phyloP scores from a whole-genome alignment of 176 grass and related monocot species.

The Oryza glumipatula region DNA sequence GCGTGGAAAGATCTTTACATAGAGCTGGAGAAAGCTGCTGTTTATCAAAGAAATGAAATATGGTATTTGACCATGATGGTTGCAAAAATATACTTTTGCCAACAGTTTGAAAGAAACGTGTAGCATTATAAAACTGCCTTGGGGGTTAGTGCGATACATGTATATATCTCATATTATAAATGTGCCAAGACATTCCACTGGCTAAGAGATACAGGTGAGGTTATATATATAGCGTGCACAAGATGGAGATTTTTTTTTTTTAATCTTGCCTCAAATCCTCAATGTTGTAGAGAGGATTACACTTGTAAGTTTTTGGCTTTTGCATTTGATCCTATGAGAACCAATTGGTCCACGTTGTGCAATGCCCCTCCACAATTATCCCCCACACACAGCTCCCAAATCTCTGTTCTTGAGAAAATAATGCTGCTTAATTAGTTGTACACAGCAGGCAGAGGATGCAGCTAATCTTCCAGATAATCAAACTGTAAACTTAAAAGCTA shows the following conservation, averaged over 20 bases:
- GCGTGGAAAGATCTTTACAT: constrained; percentile 1
- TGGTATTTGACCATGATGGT: neutral
- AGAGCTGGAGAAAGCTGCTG: constrained; percentile 46
- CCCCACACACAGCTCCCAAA: neutral
- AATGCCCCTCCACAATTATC: constrained; percentile 43
- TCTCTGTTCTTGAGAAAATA: constrained; percentile 25
- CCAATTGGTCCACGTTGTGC: constrained; percentile 36
- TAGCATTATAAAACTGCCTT: constrained; percentile 15
- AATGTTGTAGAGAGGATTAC: neutral
- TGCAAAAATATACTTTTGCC: constrained; percentile 2
- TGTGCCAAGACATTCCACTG: neutral
- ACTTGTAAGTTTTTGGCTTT: too few species aligned
- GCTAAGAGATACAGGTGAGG: neutral
- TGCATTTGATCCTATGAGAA: too few species aligned
- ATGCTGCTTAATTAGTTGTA: constrained; percentile 53
- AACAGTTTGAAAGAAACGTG: constrained; percentile 12
- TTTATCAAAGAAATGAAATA: constrained; percentile 18
- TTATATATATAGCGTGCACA: neutral
- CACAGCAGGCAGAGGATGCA: constrained; percentile 33
- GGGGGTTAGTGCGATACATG: neutral
- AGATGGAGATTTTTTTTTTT: neutral
- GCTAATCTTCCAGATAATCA: neutral
- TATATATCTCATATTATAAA: constrained; percentile 6
- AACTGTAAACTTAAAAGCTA: neutral
- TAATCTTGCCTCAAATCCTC: neutral